These are phyloP conservation scores for Hortaea sp. DNA, from an alignment of 2,329 filamentous ascomycete genomes.

Conservation along the genomic window DNA sequence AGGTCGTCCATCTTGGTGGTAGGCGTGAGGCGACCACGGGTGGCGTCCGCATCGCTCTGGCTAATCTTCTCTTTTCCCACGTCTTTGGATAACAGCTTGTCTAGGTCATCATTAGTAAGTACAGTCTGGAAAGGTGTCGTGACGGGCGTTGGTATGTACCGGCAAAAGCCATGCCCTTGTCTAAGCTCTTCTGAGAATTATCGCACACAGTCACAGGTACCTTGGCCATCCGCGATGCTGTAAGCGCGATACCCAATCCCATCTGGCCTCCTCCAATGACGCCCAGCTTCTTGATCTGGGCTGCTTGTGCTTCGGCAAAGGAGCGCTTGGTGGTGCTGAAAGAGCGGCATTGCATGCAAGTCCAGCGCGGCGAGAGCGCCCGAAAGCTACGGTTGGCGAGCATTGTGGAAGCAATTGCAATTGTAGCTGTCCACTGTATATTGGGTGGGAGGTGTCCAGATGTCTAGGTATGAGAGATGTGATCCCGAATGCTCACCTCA, in stretches of 20 bases:
- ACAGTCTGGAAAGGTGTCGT: neutral
- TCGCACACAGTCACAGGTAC: slow-evolving; percentile 83
- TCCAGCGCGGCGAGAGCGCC: slow-evolving; percentile 6
- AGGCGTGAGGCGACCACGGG: slow-evolving; percentile 58
- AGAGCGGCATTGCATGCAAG: slow-evolving; percentile 24
- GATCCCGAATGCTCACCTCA: too few species aligned
- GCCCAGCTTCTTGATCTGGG: slow-evolving; percentile 76
- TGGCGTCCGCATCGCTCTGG: slow-evolving; percentile 65
- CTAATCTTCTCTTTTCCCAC: slow-evolving; percentile 79
- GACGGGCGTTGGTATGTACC: slow-evolving; percentile 38
- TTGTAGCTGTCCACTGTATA: too few species aligned
- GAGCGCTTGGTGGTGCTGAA: slow-evolving; percentile 55
- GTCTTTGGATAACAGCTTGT: slow-evolving; percentile 89
- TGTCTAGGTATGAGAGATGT: too few species aligned
- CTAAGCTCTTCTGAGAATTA: slow-evolving; percentile 69
- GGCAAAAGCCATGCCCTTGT: slow-evolving; percentile 84
- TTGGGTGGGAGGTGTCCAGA: too few species aligned
- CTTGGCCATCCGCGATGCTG: slow-evolving; percentile 74
- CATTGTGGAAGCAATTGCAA: slow-evolving; percentile 1
- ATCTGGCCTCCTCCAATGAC: slow-evolving; percentile 77
- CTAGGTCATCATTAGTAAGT: slow-evolving; percentile 34
- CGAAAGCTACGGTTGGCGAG: slow-evolving; percentile 3
- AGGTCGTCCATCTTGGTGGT: slow-evolving; percentile 69
- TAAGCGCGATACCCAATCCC: slow-evolving; percentile 87
- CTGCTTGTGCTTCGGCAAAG: slow-evolving; percentile 45